Base-by-base conservation (phyloP, 164 flowering plant species). In the Tinospora cordifolia region DNA sequence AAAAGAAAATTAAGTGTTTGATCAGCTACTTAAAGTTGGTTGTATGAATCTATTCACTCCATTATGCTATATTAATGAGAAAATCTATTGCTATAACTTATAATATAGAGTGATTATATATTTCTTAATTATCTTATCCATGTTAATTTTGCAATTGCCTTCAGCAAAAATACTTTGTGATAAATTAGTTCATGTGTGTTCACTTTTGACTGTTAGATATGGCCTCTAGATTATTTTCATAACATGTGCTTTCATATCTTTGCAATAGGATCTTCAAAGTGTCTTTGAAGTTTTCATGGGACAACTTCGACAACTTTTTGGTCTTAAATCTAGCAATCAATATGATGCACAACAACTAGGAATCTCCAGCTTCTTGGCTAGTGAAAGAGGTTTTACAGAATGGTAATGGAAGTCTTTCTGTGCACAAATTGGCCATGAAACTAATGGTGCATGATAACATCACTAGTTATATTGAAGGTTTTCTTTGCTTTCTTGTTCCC, bases 271-370 rank as follows among this genome's bases (percentile, higher is more conserved):
- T 71, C 84, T 89, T 67, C 77, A 81, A 75, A 79, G 78, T 63
- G 69, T 89, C 66, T 81, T 88, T 79, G 84, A 85, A 75, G 87
- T 89, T 75, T 87, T 89, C 82, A 66, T 87, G 81, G 97, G 97
- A 58, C 99, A 94, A 79, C 73, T 94, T 67, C 89, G 97, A 46
- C 92, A 88, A 78, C 93, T 92, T 64, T 85, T 92, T 79, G 97
- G 97, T 71, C 85, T 94, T 67, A 84, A 84, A 41, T 92, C 99
- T 62, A 78, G 82, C 75, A 80, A 77, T 72, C 30, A 68, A 12
- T 80, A 79, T 70, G 67, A 64, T 76, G 87, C 86, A 64, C 76
- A 65, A 64, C 76, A 65, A 39, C 82, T 80, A 27, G 94, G 81
- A 70, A 75, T 77, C 47, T 79, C 73, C 47, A 78, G 40, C 60